Evolutionary conservation across 306 rosid genomes (phyloP).

Genomic region (Medicago truncatula): DNA sequence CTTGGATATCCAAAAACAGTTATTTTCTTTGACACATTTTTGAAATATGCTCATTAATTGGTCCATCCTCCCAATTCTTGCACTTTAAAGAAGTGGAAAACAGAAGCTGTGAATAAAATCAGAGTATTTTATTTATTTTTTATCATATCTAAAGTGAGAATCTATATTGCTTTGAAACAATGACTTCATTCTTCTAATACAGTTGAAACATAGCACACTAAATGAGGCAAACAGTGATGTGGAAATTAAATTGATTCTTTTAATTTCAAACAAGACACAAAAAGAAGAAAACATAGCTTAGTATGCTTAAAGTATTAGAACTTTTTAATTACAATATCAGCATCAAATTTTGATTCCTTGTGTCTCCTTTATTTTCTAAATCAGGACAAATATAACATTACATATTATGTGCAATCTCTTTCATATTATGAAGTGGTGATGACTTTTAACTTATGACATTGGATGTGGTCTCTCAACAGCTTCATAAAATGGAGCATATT

Average conservation of each 20-base stretch:
- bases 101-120: constrained; percentile 29
- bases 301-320: too few relatives aligned
- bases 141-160: too few relatives aligned
- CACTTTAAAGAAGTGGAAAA: constrained; percentile 32
- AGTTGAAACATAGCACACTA: background rate
- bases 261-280: too few relatives aligned
- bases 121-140: too few relatives aligned
- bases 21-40: constrained; percentile 20
- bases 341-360: background rate
- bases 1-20: constrained; percentile 33
- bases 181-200: too few relatives aligned
- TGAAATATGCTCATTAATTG: constrained; percentile 24
- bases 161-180: too few relatives aligned
- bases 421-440: too few relatives aligned
- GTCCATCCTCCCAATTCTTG: background rate
- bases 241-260: too few relatives aligned
- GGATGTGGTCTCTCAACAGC: background rate
- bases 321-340: background rate
- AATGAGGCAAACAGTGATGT: background rate
- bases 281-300: too few relatives aligned
- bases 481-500: background rate
- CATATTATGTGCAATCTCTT: background rate
- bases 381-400: too few relatives aligned
- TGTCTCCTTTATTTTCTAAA: too few relatives aligned
- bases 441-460: too few relatives aligned